phyloP scores from a whole-genome alignment of 2,329 filamentous ascomycete genomes.

The Penicillium aurantiogriseum region DNA sequence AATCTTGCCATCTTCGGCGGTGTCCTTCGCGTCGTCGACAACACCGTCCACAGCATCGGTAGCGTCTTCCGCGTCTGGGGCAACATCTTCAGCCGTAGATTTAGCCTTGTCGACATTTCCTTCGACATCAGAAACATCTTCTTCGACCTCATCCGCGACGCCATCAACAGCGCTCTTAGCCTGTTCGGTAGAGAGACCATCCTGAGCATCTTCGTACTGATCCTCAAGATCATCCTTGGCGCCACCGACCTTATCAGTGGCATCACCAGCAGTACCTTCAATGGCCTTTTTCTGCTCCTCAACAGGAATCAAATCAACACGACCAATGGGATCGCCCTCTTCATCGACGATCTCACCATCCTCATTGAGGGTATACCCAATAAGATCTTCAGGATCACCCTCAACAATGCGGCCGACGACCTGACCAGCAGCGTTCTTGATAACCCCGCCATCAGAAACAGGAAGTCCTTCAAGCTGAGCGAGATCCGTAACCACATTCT shows the following conservation, averaged over 20 bases:
- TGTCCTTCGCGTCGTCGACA: constrained; percentile 26
- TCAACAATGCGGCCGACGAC: constrained; percentile 42
- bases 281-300: constrained; percentile 32
- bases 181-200: constrained; percentile 18
- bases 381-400: constrained; percentile 41
- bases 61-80: neutral
- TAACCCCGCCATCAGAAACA: constrained; percentile 54
- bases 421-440: constrained; percentile 48
- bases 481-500: constrained; percentile 35
- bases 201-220: constrained; percentile 40
- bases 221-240: constrained; percentile 50
- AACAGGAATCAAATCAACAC: constrained; percentile 27
- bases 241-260: constrained; percentile 48
- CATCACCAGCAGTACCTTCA: constrained; percentile 49
- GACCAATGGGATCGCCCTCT: constrained; percentile 39
- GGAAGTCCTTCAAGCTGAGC: constrained; percentile 38
- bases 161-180: constrained; percentile 15
- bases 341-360: constrained; percentile 44
- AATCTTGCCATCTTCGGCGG: constrained; percentile 4
- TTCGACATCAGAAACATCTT: constrained; percentile 17
- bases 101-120: constrained; percentile 52
- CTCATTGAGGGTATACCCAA: constrained; percentile 42
- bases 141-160: constrained; percentile 22
- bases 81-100: constrained; percentile 43
- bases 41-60: constrained; percentile 24